Percentiles rank a stretch among this genome's conserved stretches.
phyloP scores from a whole-genome alignment of 768 basidiomycete genomes.

The Hydnum rufescens region DNA sequence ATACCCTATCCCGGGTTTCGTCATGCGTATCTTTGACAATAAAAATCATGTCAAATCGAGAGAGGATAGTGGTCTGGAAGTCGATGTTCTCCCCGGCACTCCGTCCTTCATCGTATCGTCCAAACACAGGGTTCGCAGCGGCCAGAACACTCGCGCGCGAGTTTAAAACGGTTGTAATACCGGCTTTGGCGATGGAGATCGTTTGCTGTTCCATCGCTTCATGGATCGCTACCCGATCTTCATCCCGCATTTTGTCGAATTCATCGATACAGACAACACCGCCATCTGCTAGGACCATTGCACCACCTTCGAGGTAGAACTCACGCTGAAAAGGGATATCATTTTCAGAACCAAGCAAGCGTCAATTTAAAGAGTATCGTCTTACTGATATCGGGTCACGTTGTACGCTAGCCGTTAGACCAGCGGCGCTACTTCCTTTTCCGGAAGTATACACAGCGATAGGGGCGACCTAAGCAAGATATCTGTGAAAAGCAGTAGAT shows the following conservation, averaged over 20 bases:
- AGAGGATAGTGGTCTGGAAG: constrained; percentile 94
- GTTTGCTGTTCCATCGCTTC: constrained; percentile 99
- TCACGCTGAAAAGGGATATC: constrained; percentile 41
- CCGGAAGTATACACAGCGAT: constrained; percentile 98
- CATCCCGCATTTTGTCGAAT: constrained; percentile 99
- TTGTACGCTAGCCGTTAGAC: constrained; percentile 94
- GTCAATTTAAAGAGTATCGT: too few relatives aligned
- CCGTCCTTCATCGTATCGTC: constrained; percentile 89
- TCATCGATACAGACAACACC: constrained; percentile 99
- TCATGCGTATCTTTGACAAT: constrained; percentile 97
- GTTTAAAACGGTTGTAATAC: constrained; percentile 94
- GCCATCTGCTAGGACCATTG: constrained; percentile 96
- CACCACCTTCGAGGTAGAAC: constrained; percentile 96
- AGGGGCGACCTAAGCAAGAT: constrained; percentile 54
- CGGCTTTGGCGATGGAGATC: constrained; percentile 97
- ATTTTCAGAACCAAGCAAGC: constrained; percentile 3
- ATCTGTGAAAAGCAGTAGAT: neutral
- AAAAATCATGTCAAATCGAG: constrained; percentile 99
- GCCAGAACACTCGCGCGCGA: constrained; percentile 90
- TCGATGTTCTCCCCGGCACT: constrained; percentile 98
- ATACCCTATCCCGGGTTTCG: constrained; percentile 72
- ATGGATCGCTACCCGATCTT: constrained; percentile 96
- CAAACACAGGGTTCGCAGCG: constrained; percentile 95
- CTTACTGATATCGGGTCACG: constrained; percentile 76
- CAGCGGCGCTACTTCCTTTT: constrained; percentile 95